Base-by-base conservation (phyloP, 2,329 filamentous ascomycete genomes). In the Calonectria naviculata region DNA sequence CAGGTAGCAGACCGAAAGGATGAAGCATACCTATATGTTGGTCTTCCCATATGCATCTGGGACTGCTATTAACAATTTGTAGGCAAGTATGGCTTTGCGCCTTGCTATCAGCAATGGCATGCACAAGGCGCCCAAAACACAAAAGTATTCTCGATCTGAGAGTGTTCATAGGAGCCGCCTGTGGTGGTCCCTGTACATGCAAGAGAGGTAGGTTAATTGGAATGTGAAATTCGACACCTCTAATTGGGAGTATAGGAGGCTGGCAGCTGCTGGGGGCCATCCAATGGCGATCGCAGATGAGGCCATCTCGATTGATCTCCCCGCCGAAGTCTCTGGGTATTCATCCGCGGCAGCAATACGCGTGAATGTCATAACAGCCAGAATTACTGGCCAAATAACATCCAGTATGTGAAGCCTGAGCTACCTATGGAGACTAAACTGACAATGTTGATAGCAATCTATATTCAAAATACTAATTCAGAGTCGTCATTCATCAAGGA, bases 181-280 rank as follows among this genome's bases (percentile, higher is more conserved):
- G 5, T 74, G 65, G 71, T 74, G 71, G 72, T 68, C 68, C 1
- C 42, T 74, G 3, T 74, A 73, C n/a, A 74, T 73, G 72, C 71
- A 74, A 12, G 71, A 74, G 44, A 65, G 71, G 72, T 68, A 17
- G 21, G 56, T 54, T 15, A 12, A 5, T 4, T 2, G 21, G 5
- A 6, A 42, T 4, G 5, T 17, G 24, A 19, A 19, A 21, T 1
- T 2, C 7, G 26, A 15, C 36, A 28, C 15, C 17, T 60, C 61
- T 73, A 36, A 71, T 10, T 13, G 19, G 19, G 9, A 36, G 6
- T n/a, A 26, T 19, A 74, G 71, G 46, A 73, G 72, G 49, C 65
- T 74, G 17, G 72, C 72, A 3, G 72, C 72, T 21, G 71, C 72
- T 17, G 71, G 68, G 24, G 72, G 71, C 6, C 72, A 67, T 21